Evolutionary conservation across 768 basidiomycete genomes (phyloP).

Genomic region (Tylopilus intermedius): DNA sequence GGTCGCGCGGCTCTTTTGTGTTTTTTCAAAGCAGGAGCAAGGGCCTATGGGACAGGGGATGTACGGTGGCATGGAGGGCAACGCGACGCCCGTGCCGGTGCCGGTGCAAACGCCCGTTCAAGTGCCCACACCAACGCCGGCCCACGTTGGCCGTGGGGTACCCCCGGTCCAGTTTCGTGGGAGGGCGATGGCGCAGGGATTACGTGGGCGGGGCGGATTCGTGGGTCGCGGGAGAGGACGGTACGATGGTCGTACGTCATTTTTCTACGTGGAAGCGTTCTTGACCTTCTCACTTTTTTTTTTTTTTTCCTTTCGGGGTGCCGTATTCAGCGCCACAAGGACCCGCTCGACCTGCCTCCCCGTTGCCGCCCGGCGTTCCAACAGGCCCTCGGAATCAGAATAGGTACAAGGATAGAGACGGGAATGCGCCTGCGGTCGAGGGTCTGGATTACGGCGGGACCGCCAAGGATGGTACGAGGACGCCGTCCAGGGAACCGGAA

Average conservation of each 20-base stretch:
- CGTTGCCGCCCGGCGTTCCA: constrained; percentile 80
- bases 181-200: constrained; percentile 38
- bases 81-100: constrained; percentile 43
- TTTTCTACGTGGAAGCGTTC: neutral
- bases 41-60: constrained; percentile 61
- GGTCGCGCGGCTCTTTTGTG: constrained; percentile 17
- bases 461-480: constrained; percentile 44
- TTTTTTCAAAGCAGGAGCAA: constrained; percentile 44
- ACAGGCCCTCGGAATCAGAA: constrained; percentile 86
- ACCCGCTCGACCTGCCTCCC: constrained; percentile 74
- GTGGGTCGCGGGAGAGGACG: constrained; percentile 35
- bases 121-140: constrained; percentile 28
- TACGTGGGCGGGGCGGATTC: constrained; percentile 43
- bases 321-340: constrained; percentile 36
- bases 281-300: no score
- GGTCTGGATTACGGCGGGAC: constrained; percentile 82
- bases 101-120: constrained; percentile 34
- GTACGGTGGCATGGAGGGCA: constrained; percentile 61
- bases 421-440: constrained; percentile 79
- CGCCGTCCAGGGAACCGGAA: constrained; percentile 63
- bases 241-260: constrained; percentile 38
- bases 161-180: constrained; percentile 42
- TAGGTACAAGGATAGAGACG: constrained; percentile 86
- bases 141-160: constrained; percentile 28
- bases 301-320: neutral